Evolutionary conservation across 371 early-diverging fungal species (phyloP), one percentile per base, ranked within the genome.

Genomic region (Paraphysoderma sedebokerense): DNA sequence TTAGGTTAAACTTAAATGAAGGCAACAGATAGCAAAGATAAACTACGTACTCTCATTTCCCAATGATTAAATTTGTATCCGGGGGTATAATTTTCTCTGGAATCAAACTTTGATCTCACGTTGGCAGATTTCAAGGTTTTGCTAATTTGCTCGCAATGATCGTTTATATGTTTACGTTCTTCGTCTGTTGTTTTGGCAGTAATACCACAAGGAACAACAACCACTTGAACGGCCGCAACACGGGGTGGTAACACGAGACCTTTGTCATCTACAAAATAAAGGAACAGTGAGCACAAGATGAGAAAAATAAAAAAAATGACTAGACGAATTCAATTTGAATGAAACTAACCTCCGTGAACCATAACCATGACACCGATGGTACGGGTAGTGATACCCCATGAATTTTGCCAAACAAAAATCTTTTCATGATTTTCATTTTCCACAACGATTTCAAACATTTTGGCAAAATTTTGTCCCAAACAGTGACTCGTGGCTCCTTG

Each of bases 21-120:
- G 38, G n/a, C 24, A 15, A 11, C 8, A 17, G 22, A 13, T 27
- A 39, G 20, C n/a, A 60, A 17, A 23, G 20, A n/a, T 22, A 2
- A 6, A 46, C 37, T n/a, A n/a, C n/a, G 35, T 59, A 74, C 77
- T 39, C 79, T 62, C 49, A 93, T 61, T 68, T 99, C 99, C 99
- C 99, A 99, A 74, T 99, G 95, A 72, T 96, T 99, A 78, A 88
- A 99, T 75, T 99, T 99, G 82, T 83, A 95, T 22, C 98, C 99
- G 49, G 96, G 89, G 39, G 92, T 87, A 73, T 89, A 85, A 63
- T 83, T 87, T 30, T 85, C 82, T 44, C 98, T 76, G 50, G 79
- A 52, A 65, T 99, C 99, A 24, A 84, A 62, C 67, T 91, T 85
- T 54, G 78, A 82, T 47, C 96, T 76, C 36, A 99, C 63, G 32